Base-by-base conservation (phyloP, 768 basidiomycete genomes). In the Boletellus ananas region DNA sequence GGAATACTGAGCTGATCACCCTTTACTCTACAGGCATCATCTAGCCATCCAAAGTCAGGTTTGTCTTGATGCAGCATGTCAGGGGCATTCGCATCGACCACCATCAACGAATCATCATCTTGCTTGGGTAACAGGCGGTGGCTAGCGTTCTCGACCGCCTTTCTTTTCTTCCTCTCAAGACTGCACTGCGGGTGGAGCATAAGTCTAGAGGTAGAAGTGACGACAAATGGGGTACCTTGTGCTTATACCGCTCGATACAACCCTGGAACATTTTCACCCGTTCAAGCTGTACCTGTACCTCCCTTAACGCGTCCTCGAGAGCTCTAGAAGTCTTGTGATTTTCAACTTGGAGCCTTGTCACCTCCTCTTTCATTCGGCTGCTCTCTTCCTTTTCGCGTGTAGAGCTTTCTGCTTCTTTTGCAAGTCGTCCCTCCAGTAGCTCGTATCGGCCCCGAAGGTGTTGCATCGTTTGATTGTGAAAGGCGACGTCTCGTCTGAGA, bases 21-120 rank as follows among this genome's bases (percentile, higher is more conserved):
- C 41, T 50, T 62, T 39, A 67, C 62, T 35, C 49, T 31, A 27
- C 64, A 67, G 16, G 65, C 58, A 25, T 64, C 55, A 11, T 67
- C 65, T 25, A 69, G 21, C 65, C 67, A 69, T 16, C 44, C 46
- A 34, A 62, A 37, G 23, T 63, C 57, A 6, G 41, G 45, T 29
- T 18, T 41, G 39, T 47, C 51, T 20, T 50, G 45, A 33, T 39
- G 38, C 8, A 67, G 43, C 11, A 34, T 31, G 33, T 67, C 65
- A 7, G 67, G 57, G 11, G 57, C 56, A 37, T 67, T 62, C 16
- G 51, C 27, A 31, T 69, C 65, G 34, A 66, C 56, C n/a, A 67
- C 57, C 54, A 69, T 47, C 23, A 67, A 41, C 0, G 67, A 67
- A 1, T 68, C 61, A 1, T 66, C 65, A 35, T 68, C 67, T 21